Conservation (phyloP, 1,284 basidiomycete genomes). For the Sanguinoderma infundibulare region DNA sequence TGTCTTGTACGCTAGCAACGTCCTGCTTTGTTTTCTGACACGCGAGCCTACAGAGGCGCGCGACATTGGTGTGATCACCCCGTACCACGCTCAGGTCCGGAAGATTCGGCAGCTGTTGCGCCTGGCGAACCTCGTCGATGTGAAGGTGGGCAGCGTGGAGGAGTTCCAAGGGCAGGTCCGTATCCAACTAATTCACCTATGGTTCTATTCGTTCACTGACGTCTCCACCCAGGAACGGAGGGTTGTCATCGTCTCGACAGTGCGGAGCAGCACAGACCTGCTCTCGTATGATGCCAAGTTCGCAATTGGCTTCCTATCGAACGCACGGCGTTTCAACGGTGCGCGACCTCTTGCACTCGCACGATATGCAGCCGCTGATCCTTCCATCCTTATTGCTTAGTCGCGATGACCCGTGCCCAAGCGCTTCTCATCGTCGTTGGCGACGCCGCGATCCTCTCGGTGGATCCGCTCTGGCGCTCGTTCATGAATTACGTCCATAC, state of each 20-base stretch:
- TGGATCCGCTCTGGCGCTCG: constrained; percentile 53
- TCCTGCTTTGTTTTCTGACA: background rate
- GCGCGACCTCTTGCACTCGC: background rate
- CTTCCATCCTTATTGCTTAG: constrained; percentile 15
- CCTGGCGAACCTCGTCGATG: constrained; percentile 36
- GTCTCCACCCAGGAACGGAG: constrained; percentile 48
- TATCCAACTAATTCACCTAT: background rate
- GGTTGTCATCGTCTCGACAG: constrained; percentile 51
- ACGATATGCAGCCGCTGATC: no score
- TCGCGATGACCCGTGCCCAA: constrained; percentile 53
- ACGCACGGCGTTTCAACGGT: constrained; percentile 52
- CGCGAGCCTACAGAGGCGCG: background rate
- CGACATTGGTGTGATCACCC: constrained; percentile 60
- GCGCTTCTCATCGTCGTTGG: constrained; percentile 62
- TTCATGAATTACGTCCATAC: constrained; percentile 56
- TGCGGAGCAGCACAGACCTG: constrained; percentile 44
- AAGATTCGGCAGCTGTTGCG: constrained; percentile 47
- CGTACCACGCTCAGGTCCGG: constrained; percentile 57
- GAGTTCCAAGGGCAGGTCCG: constrained; percentile 67
- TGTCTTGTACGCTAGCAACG: no score
- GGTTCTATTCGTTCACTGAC: constrained; percentile 49
- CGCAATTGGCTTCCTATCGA: constrained; percentile 51
- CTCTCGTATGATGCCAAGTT: constrained; percentile 46
- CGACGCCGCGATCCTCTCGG: constrained; percentile 54
- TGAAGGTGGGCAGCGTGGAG: constrained; percentile 64